Evolutionary conservation across 768 basidiomycete genomes (phyloP).

Genomic region (Asterophora parasitica): DNA sequence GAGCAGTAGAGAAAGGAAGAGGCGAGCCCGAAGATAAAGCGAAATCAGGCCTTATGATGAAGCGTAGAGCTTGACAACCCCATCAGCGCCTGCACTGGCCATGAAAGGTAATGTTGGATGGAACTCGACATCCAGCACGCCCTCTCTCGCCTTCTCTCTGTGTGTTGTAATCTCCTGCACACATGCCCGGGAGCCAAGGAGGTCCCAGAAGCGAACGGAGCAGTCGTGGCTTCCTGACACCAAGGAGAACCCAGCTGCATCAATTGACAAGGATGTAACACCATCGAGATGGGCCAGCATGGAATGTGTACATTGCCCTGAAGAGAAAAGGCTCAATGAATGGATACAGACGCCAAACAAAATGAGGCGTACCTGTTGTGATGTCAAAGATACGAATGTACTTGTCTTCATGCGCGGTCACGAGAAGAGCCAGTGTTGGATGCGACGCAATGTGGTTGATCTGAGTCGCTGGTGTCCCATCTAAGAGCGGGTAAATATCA

Average conservation of each 20-base stretch:
- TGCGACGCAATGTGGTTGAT: slow-evolving; percentile 86
- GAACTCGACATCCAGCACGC: slow-evolving; percentile 84
- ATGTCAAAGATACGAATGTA: slow-evolving; percentile 88
- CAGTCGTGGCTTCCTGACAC: slow-evolving; percentile 93
- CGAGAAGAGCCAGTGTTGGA: slow-evolving; percentile 82
- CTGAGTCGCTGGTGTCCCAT: slow-evolving; percentile 72
- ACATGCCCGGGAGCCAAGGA: slow-evolving; percentile 74
- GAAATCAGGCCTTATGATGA: slow-evolving; percentile 53
- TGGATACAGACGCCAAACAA: background rate
- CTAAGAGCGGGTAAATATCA: slow-evolving; percentile 30
- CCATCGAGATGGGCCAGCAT: slow-evolving; percentile 90
- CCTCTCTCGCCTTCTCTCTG: slow-evolving; percentile 85
- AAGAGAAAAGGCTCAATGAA: slow-evolving; percentile 5
- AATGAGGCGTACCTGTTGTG: slow-evolving; percentile 54
- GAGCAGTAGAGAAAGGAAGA: slow-evolving; percentile 7
- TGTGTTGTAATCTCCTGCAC: slow-evolving; percentile 88
- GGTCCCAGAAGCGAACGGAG: slow-evolving; percentile 92
- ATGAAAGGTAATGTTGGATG: slow-evolving; percentile 81
- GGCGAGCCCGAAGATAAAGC: background rate
- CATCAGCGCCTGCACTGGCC: slow-evolving; percentile 95
- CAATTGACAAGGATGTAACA: slow-evolving; percentile 87
- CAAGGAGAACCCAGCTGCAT: slow-evolving; percentile 80
- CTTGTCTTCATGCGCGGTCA: slow-evolving; percentile 93
- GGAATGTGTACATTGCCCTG: slow-evolving; percentile 84
- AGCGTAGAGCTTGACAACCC: slow-evolving; percentile 87